These are phyloP conservation scores for Tardiomyces depauwii DNA, from an alignment of 1,139 yeast species.

Conservation along the genomic window DNA sequence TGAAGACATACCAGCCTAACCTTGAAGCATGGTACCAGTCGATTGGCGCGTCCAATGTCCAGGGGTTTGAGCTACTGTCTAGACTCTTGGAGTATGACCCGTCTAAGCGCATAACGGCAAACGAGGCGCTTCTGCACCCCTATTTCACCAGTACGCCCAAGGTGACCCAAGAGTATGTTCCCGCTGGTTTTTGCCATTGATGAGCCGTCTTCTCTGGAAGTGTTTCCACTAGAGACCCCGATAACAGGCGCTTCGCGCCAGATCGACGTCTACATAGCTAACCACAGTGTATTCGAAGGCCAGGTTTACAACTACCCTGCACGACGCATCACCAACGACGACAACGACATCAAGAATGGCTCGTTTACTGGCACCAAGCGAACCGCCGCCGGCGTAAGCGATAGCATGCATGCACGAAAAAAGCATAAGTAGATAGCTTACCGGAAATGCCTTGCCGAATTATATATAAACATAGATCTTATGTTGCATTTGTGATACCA, in stretches of 20 bases:
- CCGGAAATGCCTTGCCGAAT: no score
- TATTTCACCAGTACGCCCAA: slow-evolving; percentile 61
- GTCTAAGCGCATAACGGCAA: slow-evolving; percentile 61
- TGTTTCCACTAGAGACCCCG: no score
- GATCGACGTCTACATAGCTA: no score
- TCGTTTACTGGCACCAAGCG: neutral
- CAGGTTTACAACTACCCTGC: slow-evolving; percentile 27
- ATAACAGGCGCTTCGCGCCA: no score
- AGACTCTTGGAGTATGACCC: slow-evolving; percentile 77
- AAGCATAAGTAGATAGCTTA: neutral
- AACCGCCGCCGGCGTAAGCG: slow-evolving; percentile 10
- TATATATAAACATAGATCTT: no score
- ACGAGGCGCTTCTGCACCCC: slow-evolving; percentile 60
- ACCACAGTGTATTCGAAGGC: slow-evolving; percentile 31
- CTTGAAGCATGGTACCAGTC: slow-evolving; percentile 76
- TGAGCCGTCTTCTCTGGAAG: no score
- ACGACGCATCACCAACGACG: slow-evolving; percentile 30
- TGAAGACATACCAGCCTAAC: slow-evolving; percentile 56
- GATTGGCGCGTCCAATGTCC: slow-evolving; percentile 34
- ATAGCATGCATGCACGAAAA: slow-evolving; percentile 34
- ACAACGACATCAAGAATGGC: slow-evolving; percentile 31
- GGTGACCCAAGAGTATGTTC: slow-evolving; percentile 24
- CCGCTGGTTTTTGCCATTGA: no score
- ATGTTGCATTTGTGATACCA: no score
- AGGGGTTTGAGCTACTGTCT: slow-evolving; percentile 51